These are phyloP conservation scores for Hypericum perforatum DNA, from an alignment of 345 rosid species.

Conservation along the genomic window DNA sequence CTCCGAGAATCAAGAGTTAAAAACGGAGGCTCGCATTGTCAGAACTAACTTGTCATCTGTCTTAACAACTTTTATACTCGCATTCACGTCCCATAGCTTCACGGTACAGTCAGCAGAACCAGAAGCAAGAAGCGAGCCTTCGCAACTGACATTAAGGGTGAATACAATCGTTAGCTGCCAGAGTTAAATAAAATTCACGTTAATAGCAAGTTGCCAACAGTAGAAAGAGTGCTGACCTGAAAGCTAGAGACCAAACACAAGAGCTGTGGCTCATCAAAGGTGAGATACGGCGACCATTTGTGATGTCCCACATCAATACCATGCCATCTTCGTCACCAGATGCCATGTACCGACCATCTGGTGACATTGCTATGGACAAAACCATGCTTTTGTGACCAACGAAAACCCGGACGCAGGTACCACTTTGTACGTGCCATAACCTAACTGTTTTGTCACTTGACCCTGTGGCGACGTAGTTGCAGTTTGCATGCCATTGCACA, in stretches of 20 bases:
- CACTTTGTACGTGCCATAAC: constrained; percentile 88
- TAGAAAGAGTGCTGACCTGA: constrained; percentile 41
- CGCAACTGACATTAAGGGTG: constrained; percentile 45
- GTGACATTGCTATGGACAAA: constrained; percentile 80
- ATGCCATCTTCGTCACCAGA: constrained; percentile 96
- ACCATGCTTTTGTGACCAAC: constrained; percentile 80
- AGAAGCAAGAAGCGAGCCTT: constrained; percentile 91
- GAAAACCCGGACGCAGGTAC: constrained; percentile 83
- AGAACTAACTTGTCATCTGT: constrained; percentile 62
- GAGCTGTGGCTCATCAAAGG: constrained; percentile 92
- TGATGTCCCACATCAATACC: constrained; percentile 97
- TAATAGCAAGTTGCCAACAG: too few relatives aligned
- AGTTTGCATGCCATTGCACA: constrained; percentile 96
- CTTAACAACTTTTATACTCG: constrained; percentile 51
- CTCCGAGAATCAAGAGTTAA: background rate
- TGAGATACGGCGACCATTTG: constrained; percentile 82
- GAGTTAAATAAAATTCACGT: background rate
- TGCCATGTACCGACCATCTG: constrained; percentile 94
- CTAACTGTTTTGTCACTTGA: constrained; percentile 88
- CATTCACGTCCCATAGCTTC: constrained; percentile 80
- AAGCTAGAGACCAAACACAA: constrained; percentile 83
- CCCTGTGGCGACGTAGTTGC: constrained; percentile 92
- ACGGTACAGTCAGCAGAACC: constrained; percentile 96
- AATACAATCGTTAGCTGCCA: background rate
- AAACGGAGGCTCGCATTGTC: background rate